These are phyloP conservation scores for Epichloe aotearoae DNA, from an alignment of 2,329 filamentous ascomycete genomes.

Conservation along the genomic window DNA sequence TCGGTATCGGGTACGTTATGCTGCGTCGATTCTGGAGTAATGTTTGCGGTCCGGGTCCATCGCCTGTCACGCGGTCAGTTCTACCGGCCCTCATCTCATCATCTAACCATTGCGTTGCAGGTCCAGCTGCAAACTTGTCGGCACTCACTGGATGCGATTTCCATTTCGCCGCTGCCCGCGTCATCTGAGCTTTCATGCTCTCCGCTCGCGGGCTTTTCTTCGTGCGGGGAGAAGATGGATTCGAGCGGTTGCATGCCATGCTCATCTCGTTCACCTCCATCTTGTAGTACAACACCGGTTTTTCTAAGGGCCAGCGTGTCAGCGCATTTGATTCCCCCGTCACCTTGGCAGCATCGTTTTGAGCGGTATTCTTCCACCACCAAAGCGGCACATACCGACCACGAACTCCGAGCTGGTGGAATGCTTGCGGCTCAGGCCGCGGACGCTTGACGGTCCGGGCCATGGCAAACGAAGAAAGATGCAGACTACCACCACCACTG, in stretches of 20 bases:
- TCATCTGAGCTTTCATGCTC: conserved; percentile 13
- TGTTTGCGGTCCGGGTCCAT: conserved; percentile 40
- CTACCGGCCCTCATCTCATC: not conserved
- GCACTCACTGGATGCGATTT: conserved; percentile 34
- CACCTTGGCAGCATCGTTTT: not conserved
- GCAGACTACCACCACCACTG: not conserved
- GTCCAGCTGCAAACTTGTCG: not conserved
- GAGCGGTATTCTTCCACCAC: not conserved
- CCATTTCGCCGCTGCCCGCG: conserved; percentile 36
- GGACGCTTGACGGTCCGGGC: conserved; percentile 18
- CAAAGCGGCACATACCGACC: conserved; percentile 21
- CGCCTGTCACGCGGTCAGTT: conserved; percentile 22
- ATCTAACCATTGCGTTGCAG: not conserved
- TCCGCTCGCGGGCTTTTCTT: conserved; percentile 29
- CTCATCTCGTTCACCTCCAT: conserved; percentile 72
- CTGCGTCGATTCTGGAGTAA: conserved; percentile 37
- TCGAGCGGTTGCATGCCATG: conserved; percentile 84
- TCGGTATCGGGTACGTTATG: conserved; percentile 34
- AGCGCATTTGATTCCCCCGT: not conserved
- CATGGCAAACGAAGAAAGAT: conserved; percentile 12
- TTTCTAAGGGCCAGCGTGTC: conserved; percentile 43
- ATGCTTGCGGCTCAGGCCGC: conserved; percentile 16
- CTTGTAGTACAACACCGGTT: conserved; percentile 72
- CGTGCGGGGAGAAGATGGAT: conserved; percentile 78
- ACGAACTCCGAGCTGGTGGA: conserved; percentile 22